Evolutionary conservation across 352 stramenopile genomes (phyloP), one percentile per base, ranked within the genome.

Genomic region (Thraustotheca clavata): DNA sequence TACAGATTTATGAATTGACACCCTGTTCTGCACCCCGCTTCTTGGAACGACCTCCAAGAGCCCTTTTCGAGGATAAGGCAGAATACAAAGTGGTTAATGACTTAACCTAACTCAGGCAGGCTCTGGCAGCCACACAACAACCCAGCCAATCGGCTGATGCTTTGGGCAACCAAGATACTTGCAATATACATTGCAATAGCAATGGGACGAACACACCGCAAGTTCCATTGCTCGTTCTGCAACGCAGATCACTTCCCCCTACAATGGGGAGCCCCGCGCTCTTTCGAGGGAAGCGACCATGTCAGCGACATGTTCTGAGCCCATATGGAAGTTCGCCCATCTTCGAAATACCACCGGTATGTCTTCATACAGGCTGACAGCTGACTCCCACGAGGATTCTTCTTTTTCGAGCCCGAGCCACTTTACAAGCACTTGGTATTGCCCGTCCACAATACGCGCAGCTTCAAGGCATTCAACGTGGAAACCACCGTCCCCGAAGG

Each of bases 191-290:
- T n/a, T n/a, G n/a, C n/a, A n/a, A n/a, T n/a, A n/a, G n/a, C n/a
- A n/a, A n/a, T n/a, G n/a, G n/a, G n/a, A n/a, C n/a, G n/a, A n/a
- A n/a, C n/a, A n/a, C n/a, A n/a, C n/a, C n/a, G n/a, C n/a, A n/a
- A n/a, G n/a, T n/a, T n/a, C n/a, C n/a, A n/a, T 1, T 54, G 47
- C 22, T 54, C 20, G 1, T 1, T 20, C 47, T 54, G 47, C 47
- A 14, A 27, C 47, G 47, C 49, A 60, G 14, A 49, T 50, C 14
- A 14, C 49, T 48, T 50, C 49, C 49, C 49, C 49, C 24, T 55
- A 60, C 1, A 60, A 35, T 31, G 49, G 0, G 29, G 22, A 35
- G 16, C 0, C 49, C 31, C 39, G 49, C 31, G 1, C 29, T 20
- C 49, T 60, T 2, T 60, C 2, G 1, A 50, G 24, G 0, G 14